Percentiles rank a stretch among this genome's conserved stretches.
Conservation (phyloP, 192 early-diverging fungal genomes). For the Umbelopsis vinacea region DNA sequence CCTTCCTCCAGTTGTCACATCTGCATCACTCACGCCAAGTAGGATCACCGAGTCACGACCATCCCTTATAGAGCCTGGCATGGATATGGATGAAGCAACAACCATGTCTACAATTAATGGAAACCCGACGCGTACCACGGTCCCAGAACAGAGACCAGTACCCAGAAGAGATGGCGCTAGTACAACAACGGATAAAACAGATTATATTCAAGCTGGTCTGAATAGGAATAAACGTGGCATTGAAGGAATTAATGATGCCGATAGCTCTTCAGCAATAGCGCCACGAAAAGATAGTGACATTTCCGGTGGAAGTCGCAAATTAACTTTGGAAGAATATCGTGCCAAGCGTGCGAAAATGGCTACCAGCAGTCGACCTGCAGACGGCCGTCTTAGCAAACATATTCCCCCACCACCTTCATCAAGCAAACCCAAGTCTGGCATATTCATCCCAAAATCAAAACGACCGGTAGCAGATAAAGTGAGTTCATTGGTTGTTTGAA, state of each 20-base stretch:
- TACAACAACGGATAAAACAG: not conserved
- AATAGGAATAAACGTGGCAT: conserved; percentile 12
- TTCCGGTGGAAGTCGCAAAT: not conserved
- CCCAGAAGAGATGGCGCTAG: not conserved
- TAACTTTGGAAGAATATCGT: conserved; percentile 1
- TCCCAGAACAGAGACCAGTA: not conserved
- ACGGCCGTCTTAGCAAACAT: not conserved
- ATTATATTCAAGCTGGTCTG: not conserved
- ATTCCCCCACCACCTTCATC: not conserved
- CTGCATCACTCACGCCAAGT: conserved; percentile 5
- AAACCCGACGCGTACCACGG: not conserved
- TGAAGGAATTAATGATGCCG: not conserved
- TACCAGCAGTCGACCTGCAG: not conserved
- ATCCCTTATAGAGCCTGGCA: not conserved
- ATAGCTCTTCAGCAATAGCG: not conserved
- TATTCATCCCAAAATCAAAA: conserved; percentile 25
- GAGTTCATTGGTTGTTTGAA: not conserved
- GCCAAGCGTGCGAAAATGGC: conserved; percentile 6
- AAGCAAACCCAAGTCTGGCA: not conserved
- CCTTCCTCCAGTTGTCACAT: not conserved
- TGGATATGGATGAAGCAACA: not conserved
- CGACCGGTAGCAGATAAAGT: conserved; percentile 8
- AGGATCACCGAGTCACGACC: not conserved
- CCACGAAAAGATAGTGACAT: not conserved
- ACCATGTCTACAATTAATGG: not conserved